Evolutionary conservation across 192 early-diverging fungal species (phyloP), one percentile per base, ranked within the genome.

Genomic region (Coemansia sp.): DNA sequence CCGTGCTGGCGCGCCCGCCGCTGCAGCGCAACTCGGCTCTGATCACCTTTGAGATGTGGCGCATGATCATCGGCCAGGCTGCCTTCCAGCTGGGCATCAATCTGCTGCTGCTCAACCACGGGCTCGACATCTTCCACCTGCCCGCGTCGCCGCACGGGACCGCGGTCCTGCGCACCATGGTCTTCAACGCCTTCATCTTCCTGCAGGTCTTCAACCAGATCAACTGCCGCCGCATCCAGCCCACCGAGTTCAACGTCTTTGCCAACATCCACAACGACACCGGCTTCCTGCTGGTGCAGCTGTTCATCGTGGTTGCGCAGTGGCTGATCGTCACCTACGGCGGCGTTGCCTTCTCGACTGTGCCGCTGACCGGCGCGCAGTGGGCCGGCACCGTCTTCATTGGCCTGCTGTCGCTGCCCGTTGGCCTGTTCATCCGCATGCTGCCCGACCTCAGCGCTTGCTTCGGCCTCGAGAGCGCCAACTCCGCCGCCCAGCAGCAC

Each of bases 131-230:
- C 34, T 90, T 90, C 68, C 79, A 82, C 38, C 75, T 86, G 32
- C 58, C 56, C 1, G 50, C 42, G 25, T 26, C 58, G 27, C 20
- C 48, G 5, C 34, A 54, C 4, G 81, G 84, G 47, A 23, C 62
- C 21, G 51, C 58, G n/a, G 64, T 79, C 11, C 67, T 85, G 35
- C 82, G 84, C 38, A 89, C 92, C n/a, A 81, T 93, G 62, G 85
- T 94, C 10, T 95, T 95, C 81, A 97, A 97, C 76, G 69, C 85
- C 4, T 97, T 95, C 79, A 90, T 97, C 14, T 93, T 92, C 70
- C 81, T 91, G 39, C 93, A 97, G 73, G 81, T 95, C 14, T 95
- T 97, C 67, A 97, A 97, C 75, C 88, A 93, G 62, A 75, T 97
- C 78, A 97, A 97, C 81, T 90, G 86, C 55, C 82, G 91, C 42